phyloP scores from a whole-genome alignment of 2,329 filamentous ascomycete genomes.

The Ceratocystis smalleyi region DNA sequence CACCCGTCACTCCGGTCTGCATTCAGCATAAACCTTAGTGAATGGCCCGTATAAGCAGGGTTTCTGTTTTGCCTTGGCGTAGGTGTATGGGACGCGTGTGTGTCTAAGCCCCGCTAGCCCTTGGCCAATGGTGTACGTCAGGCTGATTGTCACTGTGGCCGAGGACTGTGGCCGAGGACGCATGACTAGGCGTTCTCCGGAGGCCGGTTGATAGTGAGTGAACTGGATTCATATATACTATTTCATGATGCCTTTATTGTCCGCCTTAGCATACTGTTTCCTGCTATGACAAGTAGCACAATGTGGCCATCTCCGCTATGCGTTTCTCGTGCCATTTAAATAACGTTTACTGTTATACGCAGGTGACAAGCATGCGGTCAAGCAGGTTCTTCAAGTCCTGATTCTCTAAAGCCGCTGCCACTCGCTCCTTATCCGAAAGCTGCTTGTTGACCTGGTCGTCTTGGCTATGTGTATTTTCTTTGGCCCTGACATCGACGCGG shows the following conservation, averaged over 20 bases:
- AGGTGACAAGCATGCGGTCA: constrained; percentile 85
- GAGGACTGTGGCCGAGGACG: too few relatives aligned
- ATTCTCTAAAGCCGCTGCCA: constrained; percentile 89
- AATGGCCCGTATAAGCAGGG: neutral
- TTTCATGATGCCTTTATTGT: neutral
- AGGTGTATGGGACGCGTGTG: neutral
- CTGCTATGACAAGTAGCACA: neutral
- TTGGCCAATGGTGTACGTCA: too few relatives aligned
- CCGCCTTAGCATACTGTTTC: neutral
- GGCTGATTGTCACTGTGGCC: too few relatives aligned
- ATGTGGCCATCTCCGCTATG: neutral
- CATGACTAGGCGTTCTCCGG: too few relatives aligned
- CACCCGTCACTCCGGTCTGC: neutral
- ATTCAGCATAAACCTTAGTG: neutral
- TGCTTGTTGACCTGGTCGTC: constrained; percentile 96
- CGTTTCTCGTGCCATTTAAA: neutral
- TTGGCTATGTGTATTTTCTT: constrained; percentile 88
- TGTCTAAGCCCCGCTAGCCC: too few relatives aligned
- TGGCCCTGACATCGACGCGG: constrained; percentile 81
- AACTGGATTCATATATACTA: neutral
- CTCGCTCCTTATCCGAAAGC: constrained; percentile 86
- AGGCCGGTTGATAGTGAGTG: neutral
- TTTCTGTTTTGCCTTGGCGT: neutral
- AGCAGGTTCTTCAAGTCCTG: constrained; percentile 75
- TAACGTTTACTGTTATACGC: constrained; percentile 26